Evolutionary conservation across 164 flowering plant species (phyloP).

Genomic region (Vitis rotundifolia): DNA sequence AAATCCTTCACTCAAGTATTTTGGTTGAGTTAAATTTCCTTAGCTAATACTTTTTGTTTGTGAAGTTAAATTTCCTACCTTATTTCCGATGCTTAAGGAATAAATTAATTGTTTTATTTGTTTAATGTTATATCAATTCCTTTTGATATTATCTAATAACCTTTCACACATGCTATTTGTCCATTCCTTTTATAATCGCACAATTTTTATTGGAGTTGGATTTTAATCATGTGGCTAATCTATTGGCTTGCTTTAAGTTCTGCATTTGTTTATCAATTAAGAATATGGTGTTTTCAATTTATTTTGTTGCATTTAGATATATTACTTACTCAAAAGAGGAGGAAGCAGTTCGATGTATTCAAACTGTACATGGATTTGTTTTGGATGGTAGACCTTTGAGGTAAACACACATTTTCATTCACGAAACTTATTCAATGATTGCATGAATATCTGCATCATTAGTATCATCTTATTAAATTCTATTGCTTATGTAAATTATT

Average conservation of each 20-base stretch:
- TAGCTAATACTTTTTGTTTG: no score
- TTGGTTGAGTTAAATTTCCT: neutral
- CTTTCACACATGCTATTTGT: no score
- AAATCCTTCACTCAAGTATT: neutral
- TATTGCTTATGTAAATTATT: neutral
- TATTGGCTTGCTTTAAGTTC: neutral
- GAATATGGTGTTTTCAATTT: neutral
- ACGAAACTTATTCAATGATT: neutral
- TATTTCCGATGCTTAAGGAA: neutral
- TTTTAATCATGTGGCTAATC: neutral
- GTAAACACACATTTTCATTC: constrained; percentile 31
- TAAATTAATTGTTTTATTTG: neutral
- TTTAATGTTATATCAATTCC: neutral
- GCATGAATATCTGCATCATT: neutral
- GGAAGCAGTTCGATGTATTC: constrained; percentile 96
- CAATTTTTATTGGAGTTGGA: neutral
- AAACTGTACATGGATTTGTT: constrained; percentile 82
- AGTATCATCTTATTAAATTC: neutral
- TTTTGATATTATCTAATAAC: no score
- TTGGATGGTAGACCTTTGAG: constrained; percentile 87
- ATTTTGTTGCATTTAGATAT: constrained; percentile 55
- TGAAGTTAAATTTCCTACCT: neutral
- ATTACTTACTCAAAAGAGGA: constrained; percentile 91
- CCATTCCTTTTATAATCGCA: neutral
- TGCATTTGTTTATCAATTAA: neutral